phyloP scores from a whole-genome alignment of 1,284 basidiomycete genomes.

The Fomitopsis betulina region DNA sequence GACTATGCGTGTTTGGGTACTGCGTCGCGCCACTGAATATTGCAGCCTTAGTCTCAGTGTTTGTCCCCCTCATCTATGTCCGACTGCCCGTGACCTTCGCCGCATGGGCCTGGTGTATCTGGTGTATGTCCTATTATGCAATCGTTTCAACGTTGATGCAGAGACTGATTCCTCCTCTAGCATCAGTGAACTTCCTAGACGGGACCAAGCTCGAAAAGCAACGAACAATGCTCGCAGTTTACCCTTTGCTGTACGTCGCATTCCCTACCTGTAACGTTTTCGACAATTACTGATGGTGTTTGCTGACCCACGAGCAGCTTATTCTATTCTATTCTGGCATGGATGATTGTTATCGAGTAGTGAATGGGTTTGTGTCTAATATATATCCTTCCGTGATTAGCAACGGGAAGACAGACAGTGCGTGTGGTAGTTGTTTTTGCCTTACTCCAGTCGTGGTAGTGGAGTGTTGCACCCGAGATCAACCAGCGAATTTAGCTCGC shows the following conservation, averaged over 20 bases:
- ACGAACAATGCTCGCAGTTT: constrained; percentile 86
- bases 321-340: constrained; percentile 83
- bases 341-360: constrained; percentile 90
- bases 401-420: too few relatives aligned
- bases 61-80: constrained; percentile 83
- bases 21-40: constrained; percentile 88
- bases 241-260: constrained; percentile 74
- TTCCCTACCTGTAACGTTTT: neutral
- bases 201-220: constrained; percentile 89
- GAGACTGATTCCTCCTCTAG: constrained; percentile 34
- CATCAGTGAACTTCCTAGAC: constrained; percentile 90
- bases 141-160: too few relatives aligned
- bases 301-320: constrained; percentile 40
- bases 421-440: too few relatives aligned
- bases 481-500: too few relatives aligned
- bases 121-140: constrained; percentile 69
- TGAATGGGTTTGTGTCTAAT: neutral
- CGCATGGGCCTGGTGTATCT: constrained; percentile 93
- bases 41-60: constrained; percentile 83
- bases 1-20: constrained; percentile 87
- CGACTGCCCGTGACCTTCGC: constrained; percentile 79
- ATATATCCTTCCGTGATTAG: neutral
- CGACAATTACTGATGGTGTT: neutral
- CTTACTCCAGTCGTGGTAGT: too few relatives aligned
- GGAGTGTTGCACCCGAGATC: too few relatives aligned